Base-by-base conservation (phyloP, 2,329 filamentous ascomycete genomes). In the Diaporthe ampelina region DNA sequence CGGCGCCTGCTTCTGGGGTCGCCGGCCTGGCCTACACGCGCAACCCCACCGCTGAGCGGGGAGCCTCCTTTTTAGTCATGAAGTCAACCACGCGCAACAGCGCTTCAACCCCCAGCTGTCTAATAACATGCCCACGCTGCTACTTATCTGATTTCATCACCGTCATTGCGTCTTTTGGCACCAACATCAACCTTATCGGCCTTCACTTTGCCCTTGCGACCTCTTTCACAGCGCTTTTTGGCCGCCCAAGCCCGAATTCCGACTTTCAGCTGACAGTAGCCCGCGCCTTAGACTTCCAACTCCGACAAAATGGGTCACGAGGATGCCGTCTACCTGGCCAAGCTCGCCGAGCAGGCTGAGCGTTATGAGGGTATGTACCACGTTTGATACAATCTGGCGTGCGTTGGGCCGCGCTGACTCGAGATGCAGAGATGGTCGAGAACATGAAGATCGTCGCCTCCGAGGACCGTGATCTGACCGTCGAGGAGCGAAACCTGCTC, bases 291-390 rank as follows among this genome's bases (percentile, higher is more conserved):
- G 70, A 79, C 71, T 52, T 79, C 75, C 74, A 77, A 82, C 79
- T 81, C 80, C 85, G 87, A 85, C 90, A 95, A 90, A 90, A 98
- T 98, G 96, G 95, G 94, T 92, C 95, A 98, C 91, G 96, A 98
- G 92, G 95, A 98, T 90, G 96, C 95, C 83, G 97, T 99, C 84
- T 98, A 98, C 88, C 94, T 98, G 86, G 97, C 97, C 89, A 98
- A 98, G 95, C 94, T 99, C 87, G 97, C 97, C 85, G 97, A 99
- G 93, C 97, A 99, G 93, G 97, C 97, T 87, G 97, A 99, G 93
- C 96, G 97, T 86, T 99, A 99, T 89, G 97, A 99, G 91, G 97
- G 97, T 98, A 89, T 83, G 91, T 87, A 77, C 73, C 50, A 63
- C 32, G 70, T 52, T 57, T 45, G 57, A 72, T 15, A 59, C 50